Conservation (phyloP, 2,329 filamentous ascomycete species). For the Trichoderma sp. region DNA sequence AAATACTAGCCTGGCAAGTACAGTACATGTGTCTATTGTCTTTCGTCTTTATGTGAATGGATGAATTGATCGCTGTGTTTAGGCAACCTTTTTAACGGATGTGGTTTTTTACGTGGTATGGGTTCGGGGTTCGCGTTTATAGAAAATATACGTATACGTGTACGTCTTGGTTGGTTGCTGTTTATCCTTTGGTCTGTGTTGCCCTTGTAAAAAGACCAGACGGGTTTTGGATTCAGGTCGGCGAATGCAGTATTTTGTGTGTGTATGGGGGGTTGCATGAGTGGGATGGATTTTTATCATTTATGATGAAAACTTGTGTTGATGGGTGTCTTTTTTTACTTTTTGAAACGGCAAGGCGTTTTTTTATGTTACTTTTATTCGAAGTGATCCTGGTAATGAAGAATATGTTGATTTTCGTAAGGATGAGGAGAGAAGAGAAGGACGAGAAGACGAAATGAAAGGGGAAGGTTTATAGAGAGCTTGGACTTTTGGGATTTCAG, state of each 20-base stretch:
- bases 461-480: background rate
- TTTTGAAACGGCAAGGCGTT: background rate
- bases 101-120: background rate
- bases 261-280: background rate
- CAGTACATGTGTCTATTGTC: too few species aligned
- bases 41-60: background rate
- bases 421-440: background rate
- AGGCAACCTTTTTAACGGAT: background rate
- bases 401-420: background rate
- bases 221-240: background rate
- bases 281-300: background rate
- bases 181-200: background rate
- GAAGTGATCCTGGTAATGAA: background rate
- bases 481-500: background rate
- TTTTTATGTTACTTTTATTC: background rate
- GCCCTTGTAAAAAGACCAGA: background rate
- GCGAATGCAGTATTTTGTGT: background rate
- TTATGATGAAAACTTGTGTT: too few species aligned
- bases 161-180: too few species aligned
- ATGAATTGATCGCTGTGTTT: background rate
- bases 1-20: too few species aligned
- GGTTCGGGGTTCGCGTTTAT: background rate
- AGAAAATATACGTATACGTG: too few species aligned
- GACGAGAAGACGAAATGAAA: background rate
- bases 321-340: too few species aligned